Evolutionary conservation across 495 filamentous ascomycete species (phyloP), one percentile per base, ranked within the genome.

Genomic region (Penicillium pulvis): DNA sequence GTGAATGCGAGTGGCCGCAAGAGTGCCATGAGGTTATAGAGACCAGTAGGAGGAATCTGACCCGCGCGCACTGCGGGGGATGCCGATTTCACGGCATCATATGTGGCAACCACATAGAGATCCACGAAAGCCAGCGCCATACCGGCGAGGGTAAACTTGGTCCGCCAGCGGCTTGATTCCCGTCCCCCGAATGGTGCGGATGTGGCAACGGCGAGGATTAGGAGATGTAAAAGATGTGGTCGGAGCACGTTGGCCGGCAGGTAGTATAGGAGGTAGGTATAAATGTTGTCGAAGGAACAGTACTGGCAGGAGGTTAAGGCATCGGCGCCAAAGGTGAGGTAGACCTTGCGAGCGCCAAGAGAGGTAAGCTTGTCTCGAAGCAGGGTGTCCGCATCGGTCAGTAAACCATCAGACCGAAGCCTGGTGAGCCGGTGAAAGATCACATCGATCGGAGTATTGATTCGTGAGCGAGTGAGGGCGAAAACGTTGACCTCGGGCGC

Each of bases 361-460:
- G 84, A 87, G 5, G 76, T 83, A 63, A 97, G 83, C 58, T 87
- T 89, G 8, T 76, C 67, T 53, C 83, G 83, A 7, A 97, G 82
- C 17, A 80, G 73, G 31, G 75, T 71, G 75, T 97, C 92, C 24
- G 68, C 56, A 1, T 78, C 58, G 0, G 87, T 90, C 17, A 92
- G 80, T 30, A 69, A 58, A 44, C 65, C 60, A 39, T 67, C 65
- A 0, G 85, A 79, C 1, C 91, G 87, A 52, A 88, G 65, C 19
- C 80, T 68, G 16, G 84, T 71, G 6, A 98, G 84, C 6, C 93
- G 91, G 51, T 79, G 84, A 73, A 97, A 96, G 68, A 98, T 82
- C 41, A 93, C 86, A 68, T 96, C 90, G 35, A 82, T 86, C 14
- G 90, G 86, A 42, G 90, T 97, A 62, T 92, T 91, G 14, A 97